Percentiles rank a stretch among this genome's conserved stretches.
These are phyloP conservation scores for Hypoxylon sp. DNA, from an alignment of 2,329 filamentous ascomycete genomes.

Conservation along the genomic window DNA sequence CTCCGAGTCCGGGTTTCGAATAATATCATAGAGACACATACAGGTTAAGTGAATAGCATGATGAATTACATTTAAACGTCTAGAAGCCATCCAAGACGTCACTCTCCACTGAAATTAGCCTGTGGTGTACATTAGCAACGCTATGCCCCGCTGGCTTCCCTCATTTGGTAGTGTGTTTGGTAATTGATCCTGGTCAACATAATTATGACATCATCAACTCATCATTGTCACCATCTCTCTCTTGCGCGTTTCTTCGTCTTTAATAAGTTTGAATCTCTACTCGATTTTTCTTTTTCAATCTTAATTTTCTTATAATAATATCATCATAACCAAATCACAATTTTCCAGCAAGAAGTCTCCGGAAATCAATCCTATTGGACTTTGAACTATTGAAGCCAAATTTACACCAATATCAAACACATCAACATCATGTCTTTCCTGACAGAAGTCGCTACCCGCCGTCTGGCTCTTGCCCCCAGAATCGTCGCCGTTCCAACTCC, in stretches of 20 bases:
- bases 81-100: constrained; percentile 25
- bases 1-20: too few relatives aligned
- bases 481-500: constrained; percentile 52
- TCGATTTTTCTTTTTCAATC: too few relatives aligned
- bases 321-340: too few relatives aligned
- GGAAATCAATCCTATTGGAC: background rate
- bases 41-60: too few relatives aligned
- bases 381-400: too few relatives aligned
- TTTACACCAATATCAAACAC: background rate
- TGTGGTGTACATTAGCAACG: constrained; percentile 7
- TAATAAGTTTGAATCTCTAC: too few relatives aligned
- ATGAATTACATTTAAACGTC: background rate
- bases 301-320: too few relatives aligned
- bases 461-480: constrained; percentile 50
- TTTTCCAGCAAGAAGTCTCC: background rate
- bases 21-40: too few relatives aligned
- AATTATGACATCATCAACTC: constrained; percentile 34
- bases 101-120: constrained; percentile 22
- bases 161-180: constrained; percentile 23
- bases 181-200: constrained; percentile 9
- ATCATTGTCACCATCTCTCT: constrained; percentile 18
- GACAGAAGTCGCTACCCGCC: constrained; percentile 56
- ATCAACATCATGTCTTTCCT: constrained; percentile 60
- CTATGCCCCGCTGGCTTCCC: constrained; percentile 17
- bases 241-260: too few relatives aligned